Base-by-base conservation (phyloP, 169 alveolate genomes). In the Neospora caninum region DNA sequence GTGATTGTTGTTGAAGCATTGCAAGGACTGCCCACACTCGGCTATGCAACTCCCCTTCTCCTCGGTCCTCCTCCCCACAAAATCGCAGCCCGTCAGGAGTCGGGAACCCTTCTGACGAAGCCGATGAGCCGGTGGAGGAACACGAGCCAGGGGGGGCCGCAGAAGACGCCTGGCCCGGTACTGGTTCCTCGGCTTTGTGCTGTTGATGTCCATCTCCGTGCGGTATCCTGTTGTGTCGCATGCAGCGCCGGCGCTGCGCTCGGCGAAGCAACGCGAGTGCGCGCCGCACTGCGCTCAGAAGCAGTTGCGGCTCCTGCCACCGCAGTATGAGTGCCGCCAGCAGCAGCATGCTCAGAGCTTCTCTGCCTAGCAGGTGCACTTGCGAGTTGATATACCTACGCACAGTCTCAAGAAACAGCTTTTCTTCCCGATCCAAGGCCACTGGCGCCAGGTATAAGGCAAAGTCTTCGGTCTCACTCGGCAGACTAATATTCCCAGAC, bases 1-100 rank as follows among this genome's bases (percentile, higher is more conserved):
- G 73, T 1, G 73, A 73, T 43, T 73, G 84, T 36, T 73, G 84
- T 36, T 22, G 42, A 13, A 73, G 42, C 84, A 73, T 73, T 13
- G 84, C 84, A 1, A 73, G 84, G n/a, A 73, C 20, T 7, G 84
- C 84, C 84, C 84, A 73, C 22, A 73, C 84, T 10, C 84, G 84
- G 84, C 84, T 73, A 43, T 73, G 84, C 84, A 73, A n/a, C 20
- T 73, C 84, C 41, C 84, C 84, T 73, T 18, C n/a, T 73, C 43
- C 43, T 13, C 43, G 84, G 7, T n/a, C 42, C 22, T 36, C 42
- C 84, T 64, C 73, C 25, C n/a, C 34, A 27, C 73, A 6, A 4
- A 16, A 22, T 64, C n/a, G 73, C 73, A 64, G 73, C 73, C n/a
- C 73, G 1, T 64, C 73, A 27, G 73, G 7, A 64, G 73, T 29